Conservation (phyloP, 1,139 yeast genomes). For the Geotrichum histeridarum region DNA sequence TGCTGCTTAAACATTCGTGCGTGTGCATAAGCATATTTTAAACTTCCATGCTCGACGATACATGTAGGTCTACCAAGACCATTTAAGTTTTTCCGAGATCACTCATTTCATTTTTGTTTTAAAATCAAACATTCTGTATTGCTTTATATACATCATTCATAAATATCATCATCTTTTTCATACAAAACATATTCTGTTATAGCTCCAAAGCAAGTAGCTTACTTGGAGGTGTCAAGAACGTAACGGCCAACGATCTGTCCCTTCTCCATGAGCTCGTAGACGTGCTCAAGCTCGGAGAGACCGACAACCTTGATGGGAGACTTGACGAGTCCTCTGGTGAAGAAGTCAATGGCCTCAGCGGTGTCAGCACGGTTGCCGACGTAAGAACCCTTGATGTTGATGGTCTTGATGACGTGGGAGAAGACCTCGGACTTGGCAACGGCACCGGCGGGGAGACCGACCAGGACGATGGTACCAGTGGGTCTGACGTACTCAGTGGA, state of each 20-base stretch:
- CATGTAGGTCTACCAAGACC: no score
- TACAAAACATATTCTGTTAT: no score
- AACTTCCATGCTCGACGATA: no score
- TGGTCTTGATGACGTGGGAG: slow-evolving; percentile 58
- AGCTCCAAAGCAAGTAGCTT: slow-evolving; percentile 14
- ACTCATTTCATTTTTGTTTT: no score
- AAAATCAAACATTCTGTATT: no score
- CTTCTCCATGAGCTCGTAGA: slow-evolving; percentile 62
- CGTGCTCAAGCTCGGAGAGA: slow-evolving; percentile 53
- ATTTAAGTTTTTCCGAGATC: no score
- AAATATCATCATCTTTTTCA: no score
- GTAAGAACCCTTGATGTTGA: slow-evolving; percentile 65
- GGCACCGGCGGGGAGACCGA: slow-evolving; percentile 75
- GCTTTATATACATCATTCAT: no score
- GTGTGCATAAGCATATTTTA: no score
- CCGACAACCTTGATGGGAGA: slow-evolving; percentile 66
- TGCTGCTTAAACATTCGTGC: no score
- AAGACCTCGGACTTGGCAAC: slow-evolving; percentile 58
- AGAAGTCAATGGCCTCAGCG: slow-evolving; percentile 71
- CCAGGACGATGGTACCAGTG: slow-evolving; percentile 72
- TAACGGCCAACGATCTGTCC: slow-evolving; percentile 72
- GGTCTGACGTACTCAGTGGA: slow-evolving; percentile 68
- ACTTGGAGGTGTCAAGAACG: slow-evolving; percentile 53
- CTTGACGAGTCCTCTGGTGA: slow-evolving; percentile 59
- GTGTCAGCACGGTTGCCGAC: slow-evolving; percentile 80